These are phyloP conservation scores for Cryptococcus hybrid DNA, from an alignment of 1,284 basidiomycete species.

Conservation along the genomic window DNA sequence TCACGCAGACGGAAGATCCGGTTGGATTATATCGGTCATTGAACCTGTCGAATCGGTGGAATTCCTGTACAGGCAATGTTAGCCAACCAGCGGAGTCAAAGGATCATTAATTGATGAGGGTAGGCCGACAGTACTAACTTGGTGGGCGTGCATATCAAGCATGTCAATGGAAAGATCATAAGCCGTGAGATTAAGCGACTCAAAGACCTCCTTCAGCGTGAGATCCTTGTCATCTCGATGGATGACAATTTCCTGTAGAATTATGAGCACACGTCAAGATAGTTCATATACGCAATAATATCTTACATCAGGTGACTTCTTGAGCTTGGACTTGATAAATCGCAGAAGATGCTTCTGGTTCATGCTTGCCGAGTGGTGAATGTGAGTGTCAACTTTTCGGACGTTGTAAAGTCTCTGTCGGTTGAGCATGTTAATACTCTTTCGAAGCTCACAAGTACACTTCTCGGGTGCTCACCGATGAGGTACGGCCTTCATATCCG, in stretches of 20 bases:
- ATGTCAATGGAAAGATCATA: slow-evolving; percentile 99
- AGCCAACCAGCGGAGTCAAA: not conserved
- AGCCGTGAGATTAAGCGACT: slow-evolving; percentile 90
- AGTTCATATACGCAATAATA: no score
- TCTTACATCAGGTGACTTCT: slow-evolving; percentile 54
- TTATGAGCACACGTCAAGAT: no score
- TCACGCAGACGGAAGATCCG: slow-evolving; percentile 93
- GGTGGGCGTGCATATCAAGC: slow-evolving; percentile 98
- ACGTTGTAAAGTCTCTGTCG: slow-evolving; percentile 92
- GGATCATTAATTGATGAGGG: not conserved
- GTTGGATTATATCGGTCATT: slow-evolving; percentile 58
- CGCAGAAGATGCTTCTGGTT: slow-evolving; percentile 99
- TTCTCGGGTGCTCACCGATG: slow-evolving; percentile 57
- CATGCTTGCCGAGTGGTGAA: slow-evolving; percentile 98
- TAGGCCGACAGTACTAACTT: slow-evolving; percentile 50
- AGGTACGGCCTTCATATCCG: slow-evolving; percentile 90
- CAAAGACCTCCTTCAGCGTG: slow-evolving; percentile 90
- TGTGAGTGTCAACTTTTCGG: slow-evolving; percentile 97
- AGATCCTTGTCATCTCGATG: slow-evolving; percentile 88
- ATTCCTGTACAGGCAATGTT: slow-evolving; percentile 52
- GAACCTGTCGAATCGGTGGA: slow-evolving; percentile 97
- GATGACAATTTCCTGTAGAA: slow-evolving; percentile 83
- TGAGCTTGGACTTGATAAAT: slow-evolving; percentile 93
- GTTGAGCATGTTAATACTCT: not conserved
- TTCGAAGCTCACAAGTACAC: not conserved